A percentile compares a stretch with the other conserved stretches of the same genome.
phyloP scores from a whole-genome alignment of 2,329 filamentous ascomycete genomes.

The Penicillium concentricum region DNA sequence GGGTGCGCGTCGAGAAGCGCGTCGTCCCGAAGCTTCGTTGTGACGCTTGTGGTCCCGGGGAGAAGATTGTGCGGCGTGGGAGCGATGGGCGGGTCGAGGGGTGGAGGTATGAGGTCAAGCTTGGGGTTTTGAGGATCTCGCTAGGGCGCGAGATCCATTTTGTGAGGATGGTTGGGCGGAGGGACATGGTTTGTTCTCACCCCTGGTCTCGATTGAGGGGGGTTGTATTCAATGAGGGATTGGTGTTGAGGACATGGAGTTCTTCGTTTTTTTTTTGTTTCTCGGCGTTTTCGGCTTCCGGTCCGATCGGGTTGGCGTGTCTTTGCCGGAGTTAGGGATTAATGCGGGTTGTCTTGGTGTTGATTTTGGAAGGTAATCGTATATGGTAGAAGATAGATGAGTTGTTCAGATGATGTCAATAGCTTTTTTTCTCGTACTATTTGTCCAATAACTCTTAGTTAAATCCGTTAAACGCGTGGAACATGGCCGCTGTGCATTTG shows the following conservation, averaged over 20 bases:
- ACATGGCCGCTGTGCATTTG: background rate
- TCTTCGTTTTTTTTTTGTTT: background rate
- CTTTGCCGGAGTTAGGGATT: slow-evolving; percentile 2
- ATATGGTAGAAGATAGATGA: background rate
- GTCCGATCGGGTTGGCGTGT: slow-evolving; percentile 7
- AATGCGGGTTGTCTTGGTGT: background rate
- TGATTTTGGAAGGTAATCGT: background rate
- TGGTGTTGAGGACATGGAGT: background rate
- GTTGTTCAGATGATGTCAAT: background rate
- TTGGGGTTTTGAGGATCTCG: slow-evolving; percentile 12
- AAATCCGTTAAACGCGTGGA: background rate
- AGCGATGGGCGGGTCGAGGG: background rate
- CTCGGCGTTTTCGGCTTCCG: slow-evolving; percentile 12
- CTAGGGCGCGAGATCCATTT: slow-evolving; percentile 25
- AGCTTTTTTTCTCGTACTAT: background rate
- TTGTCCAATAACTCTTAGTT: background rate
- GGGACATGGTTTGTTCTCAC: slow-evolving; percentile 7
- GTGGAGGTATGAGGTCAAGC: background rate
- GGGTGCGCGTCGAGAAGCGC: background rate
- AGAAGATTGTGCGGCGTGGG: slow-evolving; percentile 6
- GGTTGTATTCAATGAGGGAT: background rate
- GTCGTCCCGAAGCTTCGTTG: slow-evolving; percentile 1
- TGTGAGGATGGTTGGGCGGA: slow-evolving; percentile 14
- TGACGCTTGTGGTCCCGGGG: background rate
- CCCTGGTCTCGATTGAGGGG: background rate